Percentiles rank a stretch among this genome's conserved stretches.
phyloP scores from a whole-genome alignment of 2,329 filamentous ascomycete species.

The Stachybotrys chlorohalonatus region DNA sequence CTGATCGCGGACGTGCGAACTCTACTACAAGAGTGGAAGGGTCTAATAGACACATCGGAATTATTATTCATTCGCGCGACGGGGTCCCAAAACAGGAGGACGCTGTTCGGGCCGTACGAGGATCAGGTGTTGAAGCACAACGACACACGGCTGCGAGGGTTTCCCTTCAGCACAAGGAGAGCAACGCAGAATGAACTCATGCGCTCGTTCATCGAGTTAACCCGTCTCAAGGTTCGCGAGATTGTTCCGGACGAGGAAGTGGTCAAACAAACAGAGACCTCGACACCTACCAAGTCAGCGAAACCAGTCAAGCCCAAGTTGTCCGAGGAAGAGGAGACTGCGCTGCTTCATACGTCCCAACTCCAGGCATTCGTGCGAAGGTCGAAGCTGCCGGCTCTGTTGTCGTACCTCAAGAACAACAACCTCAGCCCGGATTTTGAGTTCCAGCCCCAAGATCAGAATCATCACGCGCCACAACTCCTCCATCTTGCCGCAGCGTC shows the following conservation, averaged over 20 bases:
- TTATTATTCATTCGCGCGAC: slow-evolving; percentile 85
- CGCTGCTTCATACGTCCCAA: slow-evolving; percentile 77
- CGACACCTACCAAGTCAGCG: slow-evolving; percentile 12
- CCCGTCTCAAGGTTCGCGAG: slow-evolving; percentile 74
- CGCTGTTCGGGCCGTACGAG: slow-evolving; percentile 85
- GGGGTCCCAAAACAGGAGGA: slow-evolving; percentile 75
- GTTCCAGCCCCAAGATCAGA: slow-evolving; percentile 63
- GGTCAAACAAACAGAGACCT: slow-evolving; percentile 29
- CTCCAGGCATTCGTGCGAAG: slow-evolving; percentile 80
- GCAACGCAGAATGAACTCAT: slow-evolving; percentile 93
- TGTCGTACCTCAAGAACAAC: slow-evolving; percentile 78
- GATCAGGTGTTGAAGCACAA: slow-evolving; percentile 72
- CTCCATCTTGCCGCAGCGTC: slow-evolving; percentile 80
- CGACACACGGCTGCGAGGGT: slow-evolving; percentile 72
- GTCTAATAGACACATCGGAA: slow-evolving; percentile 73
- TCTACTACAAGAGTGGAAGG: slow-evolving; percentile 76
- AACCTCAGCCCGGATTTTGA: slow-evolving; percentile 59
- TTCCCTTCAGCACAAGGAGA: slow-evolving; percentile 86
- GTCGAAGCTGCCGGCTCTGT: slow-evolving; percentile 77
- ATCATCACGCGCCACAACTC: slow-evolving; percentile 73
- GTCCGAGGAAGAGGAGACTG: slow-evolving; percentile 76
- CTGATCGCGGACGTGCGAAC: slow-evolving; percentile 80
- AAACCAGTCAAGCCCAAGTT: slow-evolving; percentile 50
- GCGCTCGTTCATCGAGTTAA: slow-evolving; percentile 89
- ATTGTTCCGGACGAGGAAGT: slow-evolving; percentile 57